Conservation (phyloP, 2,329 filamentous ascomycete genomes). For the Exserohilum rostratum region DNA sequence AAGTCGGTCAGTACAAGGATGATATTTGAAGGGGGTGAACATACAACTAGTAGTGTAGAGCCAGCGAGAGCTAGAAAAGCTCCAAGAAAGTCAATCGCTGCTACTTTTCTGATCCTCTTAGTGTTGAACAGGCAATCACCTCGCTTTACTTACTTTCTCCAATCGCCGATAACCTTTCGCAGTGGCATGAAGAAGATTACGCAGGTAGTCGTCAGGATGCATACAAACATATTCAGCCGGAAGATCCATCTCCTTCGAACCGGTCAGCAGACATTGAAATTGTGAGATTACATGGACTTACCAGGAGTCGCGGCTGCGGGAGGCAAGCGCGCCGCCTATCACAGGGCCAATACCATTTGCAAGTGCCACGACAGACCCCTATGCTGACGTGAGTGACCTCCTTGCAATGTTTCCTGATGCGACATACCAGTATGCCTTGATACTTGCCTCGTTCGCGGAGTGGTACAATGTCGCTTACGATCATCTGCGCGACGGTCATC, state of each 20-base stretch:
- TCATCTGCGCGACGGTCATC: conserved; percentile 50
- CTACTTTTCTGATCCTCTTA: conserved; percentile 22
- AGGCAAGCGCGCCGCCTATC: conserved; percentile 35
- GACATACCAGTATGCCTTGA: conserved; percentile 40
- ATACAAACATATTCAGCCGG: conserved; percentile 46
- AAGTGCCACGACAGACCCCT: conserved; percentile 45
- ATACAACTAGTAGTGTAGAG: conserved; percentile 64
- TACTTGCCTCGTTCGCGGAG: conserved; percentile 49
- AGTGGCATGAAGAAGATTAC: conserved; percentile 46
- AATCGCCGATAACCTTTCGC: conserved; percentile 54
- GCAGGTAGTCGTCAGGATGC: conserved; percentile 23
- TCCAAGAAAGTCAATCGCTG: conserved; percentile 65
- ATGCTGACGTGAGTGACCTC: neutral
- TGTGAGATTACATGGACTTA: neutral
- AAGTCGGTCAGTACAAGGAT: conserved; percentile 2
- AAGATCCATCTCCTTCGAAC: conserved; percentile 27
- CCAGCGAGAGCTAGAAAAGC: conserved; percentile 59
- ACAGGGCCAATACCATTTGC: conserved; percentile 37
- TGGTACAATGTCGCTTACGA: conserved; percentile 47
- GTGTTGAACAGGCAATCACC: neutral
- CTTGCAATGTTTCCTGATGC: neutral
- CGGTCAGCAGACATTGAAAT: neutral
- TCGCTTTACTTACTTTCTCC: conserved; percentile 53
- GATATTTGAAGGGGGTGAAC: neutral
- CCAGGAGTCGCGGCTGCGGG: conserved; percentile 25